Evolutionary conservation across 2,329 filamentous ascomycete genomes (phyloP), one percentile per base, ranked within the genome.

Genomic region (Aspergillus tubingensis): DNA sequence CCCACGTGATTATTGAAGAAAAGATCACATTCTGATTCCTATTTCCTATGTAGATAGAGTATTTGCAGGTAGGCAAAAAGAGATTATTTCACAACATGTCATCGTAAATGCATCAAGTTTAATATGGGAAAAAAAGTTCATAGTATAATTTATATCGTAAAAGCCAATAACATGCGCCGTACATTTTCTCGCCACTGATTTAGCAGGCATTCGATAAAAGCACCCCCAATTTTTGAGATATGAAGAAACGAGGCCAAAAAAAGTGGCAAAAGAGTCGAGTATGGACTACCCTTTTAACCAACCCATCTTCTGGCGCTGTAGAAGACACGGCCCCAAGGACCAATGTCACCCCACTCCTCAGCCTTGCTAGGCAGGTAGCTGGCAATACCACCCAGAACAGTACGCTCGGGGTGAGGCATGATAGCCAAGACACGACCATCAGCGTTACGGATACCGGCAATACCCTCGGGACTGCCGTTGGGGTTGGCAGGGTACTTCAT

Each of bases 341-440:
- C 91, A 73, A 89, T 89, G 67, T 92, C 89, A 27, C 90, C 91
- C 90, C 90, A 93, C 63, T 88, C 82, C 67, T 85, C 83, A 36
- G 73, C 71, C 53, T 85, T 85, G 61, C 86, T 81, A 7, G 91
- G 90, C 63, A 89, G 80, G 75, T 88, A 96, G 75, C 90, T 94
- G 51, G 84, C 87, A 62, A 92, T 88, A 60, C 91, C 91, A 59
- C 86, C 87, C 80, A 96, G 80, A 60, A 96, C 87, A 15, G 91
- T 96, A n/a, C 92, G 86, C 80, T 97, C 92, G 1, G 92, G 92
- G 76, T 96, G 92, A 62, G 93, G 93, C 92, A 97, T 96, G 80
- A 96, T 86, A 6, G 92, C 92, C 67, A 96, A 77, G 1, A 96
- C 91, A 59, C 91, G 85, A 11, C 92, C 92, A 72, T 96, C 89